Evolutionary conservation across 2,329 filamentous ascomycete species (phyloP).

Genomic region (Diplodia corticola): DNA sequence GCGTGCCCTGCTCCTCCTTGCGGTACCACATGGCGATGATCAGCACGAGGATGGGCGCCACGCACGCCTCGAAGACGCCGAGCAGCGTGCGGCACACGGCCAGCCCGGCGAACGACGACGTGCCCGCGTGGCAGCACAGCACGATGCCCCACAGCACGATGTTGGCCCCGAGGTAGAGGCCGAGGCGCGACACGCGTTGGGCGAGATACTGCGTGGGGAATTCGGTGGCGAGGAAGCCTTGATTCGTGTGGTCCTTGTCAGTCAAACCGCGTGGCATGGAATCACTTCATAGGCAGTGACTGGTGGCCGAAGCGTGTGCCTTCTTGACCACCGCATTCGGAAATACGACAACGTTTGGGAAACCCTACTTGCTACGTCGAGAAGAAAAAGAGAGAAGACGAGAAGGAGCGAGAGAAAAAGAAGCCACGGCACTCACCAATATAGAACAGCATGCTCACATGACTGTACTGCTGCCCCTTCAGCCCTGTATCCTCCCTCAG

Average conservation of each 20-base stretch:
- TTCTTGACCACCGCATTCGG: too few relatives aligned
- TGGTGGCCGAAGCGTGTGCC: not conserved
- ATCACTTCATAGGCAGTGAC: not conserved
- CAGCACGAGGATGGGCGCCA: conserved; percentile 53
- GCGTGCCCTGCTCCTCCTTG: conserved; percentile 54
- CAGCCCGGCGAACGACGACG: conserved; percentile 27
- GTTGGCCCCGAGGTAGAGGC: conserved; percentile 55
- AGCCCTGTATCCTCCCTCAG: conserved; percentile 54
- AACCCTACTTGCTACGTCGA: too few relatives aligned
- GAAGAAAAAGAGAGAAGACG: not conserved
- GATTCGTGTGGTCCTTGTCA: not conserved
- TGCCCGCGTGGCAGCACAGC: conserved; percentile 4
- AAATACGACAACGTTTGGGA: too few relatives aligned
- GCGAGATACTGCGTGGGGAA: conserved; percentile 67
- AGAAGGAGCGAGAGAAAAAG: not conserved
- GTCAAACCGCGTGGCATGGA: too few relatives aligned
- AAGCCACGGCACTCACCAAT: conserved; percentile 20
- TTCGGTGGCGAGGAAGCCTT: conserved; percentile 54
- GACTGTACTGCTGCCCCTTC: conserved; percentile 29
- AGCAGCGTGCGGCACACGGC: conserved; percentile 60
- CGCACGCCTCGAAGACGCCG: conserved; percentile 59
- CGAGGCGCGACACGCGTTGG: conserved; percentile 57
- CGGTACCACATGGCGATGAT: conserved; percentile 65
- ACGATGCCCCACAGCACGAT: conserved; percentile 54
- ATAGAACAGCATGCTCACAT: conserved; percentile 26